Evolutionary conservation across 1,139 yeast species (phyloP), one percentile per base, ranked within the genome.

Genomic region (Yamadazyma taylorii): DNA sequence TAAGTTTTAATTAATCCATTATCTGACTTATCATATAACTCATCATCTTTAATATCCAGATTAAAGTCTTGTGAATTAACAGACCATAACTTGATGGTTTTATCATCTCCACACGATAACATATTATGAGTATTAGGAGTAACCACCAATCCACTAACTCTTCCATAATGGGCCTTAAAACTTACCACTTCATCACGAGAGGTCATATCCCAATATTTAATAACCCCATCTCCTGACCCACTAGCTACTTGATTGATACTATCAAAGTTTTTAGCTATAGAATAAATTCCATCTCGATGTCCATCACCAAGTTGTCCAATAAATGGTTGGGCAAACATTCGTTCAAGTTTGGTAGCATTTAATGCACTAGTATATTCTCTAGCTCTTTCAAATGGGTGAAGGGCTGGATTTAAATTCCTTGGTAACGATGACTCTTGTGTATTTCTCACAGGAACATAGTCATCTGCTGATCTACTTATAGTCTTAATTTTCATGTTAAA

Each of bases 301-400:
- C 98, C 98, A 48, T 81, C 78, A 2, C 99, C 98, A 25, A 94
- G 66, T 58, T 94, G 97, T 1, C 96, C 97, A 14, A 94, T 74
- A 61, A 94, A 92, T 5, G 99, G 99, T 56, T 90, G 90, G 0
- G 99, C 98, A 75, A 94, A 92, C 87, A 92, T 85, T 50, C 97
- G 73, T 56, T 90, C 97, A 65, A 94, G 63, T 60, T 94, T 94
- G 13, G 97, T 90, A 17, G 98, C 97, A 41, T 89, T 90, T 38
- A 94, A 65, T 1, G 98, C 98, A 49, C 90, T 78, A 13, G 97
- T 87, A 56, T 94, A 94, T 61, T 94, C 98, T 57, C 98, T 73
- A 3, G 97, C 97, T 49, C 97, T 74, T 63, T 94, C 97, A 55
- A 92, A 92, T 0, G 97, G 98, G 63, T 94, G 99, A 36, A 92